Conservation (phyloP, 179 eudicot genomes). For the Amaranthus tricolor region DNA sequence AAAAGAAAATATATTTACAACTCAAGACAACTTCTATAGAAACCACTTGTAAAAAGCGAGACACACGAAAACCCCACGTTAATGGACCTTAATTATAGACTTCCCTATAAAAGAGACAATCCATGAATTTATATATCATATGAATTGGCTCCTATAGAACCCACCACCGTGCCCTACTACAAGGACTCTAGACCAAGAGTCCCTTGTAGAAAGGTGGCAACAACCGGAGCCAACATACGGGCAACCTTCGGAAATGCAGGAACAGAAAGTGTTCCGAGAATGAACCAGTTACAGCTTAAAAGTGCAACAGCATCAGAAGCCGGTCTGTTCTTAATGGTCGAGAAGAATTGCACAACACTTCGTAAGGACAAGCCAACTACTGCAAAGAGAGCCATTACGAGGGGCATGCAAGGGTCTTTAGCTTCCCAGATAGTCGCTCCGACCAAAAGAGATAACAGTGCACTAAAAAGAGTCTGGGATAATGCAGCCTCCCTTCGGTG, state of each 20-base stretch:
- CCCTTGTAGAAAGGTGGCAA: conserved; percentile 16
- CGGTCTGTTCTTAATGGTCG: conserved; percentile 46
- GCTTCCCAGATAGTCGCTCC: conserved; percentile 68
- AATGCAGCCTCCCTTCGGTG: conserved; percentile 50
- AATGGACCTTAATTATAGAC: not conserved
- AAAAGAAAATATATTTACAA: too few relatives aligned
- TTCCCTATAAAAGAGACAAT: not conserved
- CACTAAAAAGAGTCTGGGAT: conserved; percentile 61
- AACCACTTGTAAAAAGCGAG: not conserved
- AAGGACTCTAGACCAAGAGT: conserved; percentile 18
- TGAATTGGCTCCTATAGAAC: not conserved
- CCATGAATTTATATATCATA: not conserved
- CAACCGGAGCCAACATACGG: conserved; percentile 31
- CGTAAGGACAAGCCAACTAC: conserved; percentile 71
- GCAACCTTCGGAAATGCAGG: conserved; percentile 60
- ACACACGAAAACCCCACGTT: not conserved
- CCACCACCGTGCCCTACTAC: not conserved
- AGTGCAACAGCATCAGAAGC: conserved; percentile 69
- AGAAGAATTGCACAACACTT: conserved; percentile 59
- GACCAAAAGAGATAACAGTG: conserved; percentile 58
- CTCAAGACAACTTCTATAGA: too few relatives aligned
- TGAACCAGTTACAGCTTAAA: conserved; percentile 77
- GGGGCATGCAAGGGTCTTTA: conserved; percentile 72
- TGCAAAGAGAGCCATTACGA: conserved; percentile 62
- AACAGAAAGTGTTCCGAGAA: conserved; percentile 65